Percentiles rank a stretch among this genome's conserved stretches.
Conservation (phyloP, 2,329 filamentous ascomycete genomes). For the Aspergillus novofumigatus region DNA sequence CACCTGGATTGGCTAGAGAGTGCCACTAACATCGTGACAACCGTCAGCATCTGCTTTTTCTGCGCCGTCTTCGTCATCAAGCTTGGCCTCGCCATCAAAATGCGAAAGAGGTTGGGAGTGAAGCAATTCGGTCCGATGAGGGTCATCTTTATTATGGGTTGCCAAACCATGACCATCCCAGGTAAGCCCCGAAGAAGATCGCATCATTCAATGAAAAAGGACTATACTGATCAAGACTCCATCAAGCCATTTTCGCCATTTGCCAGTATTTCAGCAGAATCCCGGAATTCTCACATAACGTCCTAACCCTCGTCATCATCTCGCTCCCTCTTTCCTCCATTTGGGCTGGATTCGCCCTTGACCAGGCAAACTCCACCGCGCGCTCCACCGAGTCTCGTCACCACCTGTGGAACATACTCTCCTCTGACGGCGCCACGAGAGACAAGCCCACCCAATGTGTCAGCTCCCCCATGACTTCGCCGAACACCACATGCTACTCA, state of each 20-base stretch:
- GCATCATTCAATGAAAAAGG: conserved; percentile 14
- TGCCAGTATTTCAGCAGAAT: conserved; percentile 51
- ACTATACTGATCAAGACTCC: not conserved
- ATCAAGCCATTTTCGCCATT: conserved; percentile 56
- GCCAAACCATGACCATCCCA: conserved; percentile 62
- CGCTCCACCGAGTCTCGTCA: conserved; percentile 11
- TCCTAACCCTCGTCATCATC: conserved; percentile 57
- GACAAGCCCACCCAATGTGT: conserved; percentile 12
- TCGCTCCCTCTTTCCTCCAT: conserved; percentile 63
- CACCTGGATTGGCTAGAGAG: conserved; percentile 39
- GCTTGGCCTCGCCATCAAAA: conserved; percentile 54
- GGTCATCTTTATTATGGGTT: conserved; percentile 64
- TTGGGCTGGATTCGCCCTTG: conserved; percentile 53
- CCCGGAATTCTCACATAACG: conserved; percentile 52
- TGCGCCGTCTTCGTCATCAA: conserved; percentile 60
- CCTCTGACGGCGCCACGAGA: conserved; percentile 11
- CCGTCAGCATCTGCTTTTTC: conserved; percentile 59
- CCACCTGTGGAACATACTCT: conserved; percentile 27
- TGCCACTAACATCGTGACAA: conserved; percentile 48
- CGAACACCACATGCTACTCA: conserved; percentile 26
- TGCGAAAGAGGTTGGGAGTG: conserved; percentile 55
- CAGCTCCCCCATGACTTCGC: conserved; percentile 13
- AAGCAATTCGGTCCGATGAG: conserved; percentile 62
- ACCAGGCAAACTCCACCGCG: conserved; percentile 10
- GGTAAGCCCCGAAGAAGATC: conserved; percentile 36